Conservation (phyloP, 257 asterid genomes). For the Anisodus acutangulus region DNA sequence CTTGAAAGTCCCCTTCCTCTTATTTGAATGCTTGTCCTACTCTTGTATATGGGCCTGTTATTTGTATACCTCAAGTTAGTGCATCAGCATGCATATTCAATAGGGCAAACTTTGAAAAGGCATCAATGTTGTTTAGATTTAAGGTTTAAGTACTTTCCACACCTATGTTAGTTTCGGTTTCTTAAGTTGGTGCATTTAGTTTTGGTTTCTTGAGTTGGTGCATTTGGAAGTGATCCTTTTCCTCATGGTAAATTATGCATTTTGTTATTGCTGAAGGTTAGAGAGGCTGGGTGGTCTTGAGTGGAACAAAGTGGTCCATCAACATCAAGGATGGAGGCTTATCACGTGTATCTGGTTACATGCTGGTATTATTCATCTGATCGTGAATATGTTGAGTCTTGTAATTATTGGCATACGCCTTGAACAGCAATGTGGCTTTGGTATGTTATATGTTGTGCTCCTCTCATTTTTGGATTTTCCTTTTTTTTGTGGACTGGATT, state of each 20-base stretch:
- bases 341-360: slow-evolving; percentile 90
- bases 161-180: background rate
- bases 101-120: background rate
- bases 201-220: slow-evolving; percentile 17
- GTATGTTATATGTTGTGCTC: slow-evolving; percentile 45
- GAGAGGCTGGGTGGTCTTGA: slow-evolving; percentile 77
- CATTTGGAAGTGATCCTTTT: background rate
- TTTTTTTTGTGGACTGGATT: background rate
- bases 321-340: slow-evolving; percentile 89
- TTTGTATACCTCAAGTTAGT: slow-evolving; percentile 16
- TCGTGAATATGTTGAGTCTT: slow-evolving; percentile 79
- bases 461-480: background rate
- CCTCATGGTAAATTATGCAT: background rate
- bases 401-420: slow-evolving; percentile 86
- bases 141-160: slow-evolving; percentile 11
- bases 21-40: background rate
- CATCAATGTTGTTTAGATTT: background rate
- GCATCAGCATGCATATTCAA: background rate
- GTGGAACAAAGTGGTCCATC: slow-evolving; percentile 75
- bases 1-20: background rate
- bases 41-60: background rate
- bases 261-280: slow-evolving; percentile 51
- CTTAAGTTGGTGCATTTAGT: background rate
- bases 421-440: slow-evolving; percentile 90
- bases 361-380: slow-evolving; percentile 81